Base-by-base conservation (phyloP, 2,329 filamentous ascomycete genomes). In the Rhynchosporium graminicola region DNA sequence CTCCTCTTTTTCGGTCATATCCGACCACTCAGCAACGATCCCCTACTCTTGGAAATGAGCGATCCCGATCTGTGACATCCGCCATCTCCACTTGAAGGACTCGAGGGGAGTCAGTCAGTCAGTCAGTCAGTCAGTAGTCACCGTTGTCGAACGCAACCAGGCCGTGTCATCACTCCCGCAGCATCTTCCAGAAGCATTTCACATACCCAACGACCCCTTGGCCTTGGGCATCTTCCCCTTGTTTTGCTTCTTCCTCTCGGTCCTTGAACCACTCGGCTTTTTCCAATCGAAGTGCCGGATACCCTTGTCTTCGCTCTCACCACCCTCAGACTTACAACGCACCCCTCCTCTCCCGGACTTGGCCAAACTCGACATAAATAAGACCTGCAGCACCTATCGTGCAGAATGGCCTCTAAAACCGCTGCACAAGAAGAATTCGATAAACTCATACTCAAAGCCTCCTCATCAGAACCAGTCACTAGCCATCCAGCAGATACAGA, bases 401-500 rank as follows among this genome's bases (percentile, higher is more conserved):
- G 56, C 56, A 70, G 28, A 38, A 74, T 74, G 72, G 66, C 71
- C 15, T 65, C 71, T 67, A 77, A 79, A 57, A 86, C 85, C 60
- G 79, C 83, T 62, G 86, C 86, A 57, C 84, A 88, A 75, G 84
- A 88, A 78, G 86, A 90, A 76, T 88, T 87, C 75, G 83, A 87
- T 74, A 76, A 78, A 67, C 81, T 89, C 62, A 76, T 90, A 65
- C 79, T 81, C 67, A 85, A 83, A 69, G 86, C 85, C 69, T 80
- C 77, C 31, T 63, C 66, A 12, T 61, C 58, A 5, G 63, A 65
- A 9, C 56, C 52, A 52, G 13, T 64, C 13, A 54, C 58, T 20
- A 65, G 70, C 43, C 72, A 73, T 58, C 87, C 88, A 65, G 84
- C 83, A 38, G 86, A 90, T 74, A 83, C 85, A 71, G 78, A 82